phyloP scores from a whole-genome alignment of 352 stramenopile species.

The Globisporangium canariense region DNA sequence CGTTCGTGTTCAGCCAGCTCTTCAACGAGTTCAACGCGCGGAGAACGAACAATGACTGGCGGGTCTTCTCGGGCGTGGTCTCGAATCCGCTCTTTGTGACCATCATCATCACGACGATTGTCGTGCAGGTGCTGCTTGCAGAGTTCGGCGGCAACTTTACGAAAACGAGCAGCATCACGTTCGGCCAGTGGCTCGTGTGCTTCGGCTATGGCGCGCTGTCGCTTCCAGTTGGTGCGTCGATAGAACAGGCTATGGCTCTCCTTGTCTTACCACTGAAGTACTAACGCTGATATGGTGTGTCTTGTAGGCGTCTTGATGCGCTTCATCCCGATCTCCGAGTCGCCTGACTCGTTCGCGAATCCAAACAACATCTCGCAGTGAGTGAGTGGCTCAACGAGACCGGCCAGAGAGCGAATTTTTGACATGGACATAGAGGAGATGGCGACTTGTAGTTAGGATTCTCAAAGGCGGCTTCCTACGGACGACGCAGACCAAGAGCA shows the following conservation, averaged over 20 bases:
- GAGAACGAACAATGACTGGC: slow-evolving; percentile 94
- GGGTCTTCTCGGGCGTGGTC: slow-evolving; percentile 91
- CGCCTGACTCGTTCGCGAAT: slow-evolving; percentile 62
- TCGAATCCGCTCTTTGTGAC: slow-evolving; percentile 92
- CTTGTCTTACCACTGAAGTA: background rate
- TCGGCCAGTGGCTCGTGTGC: slow-evolving; percentile 60
- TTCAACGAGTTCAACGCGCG: slow-evolving; percentile 89
- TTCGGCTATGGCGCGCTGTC: slow-evolving; percentile 59
- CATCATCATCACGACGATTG: slow-evolving; percentile 90
- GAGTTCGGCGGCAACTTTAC: slow-evolving; percentile 92
- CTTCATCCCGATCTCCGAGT: slow-evolving; percentile 68
- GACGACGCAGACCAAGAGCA: background rate
- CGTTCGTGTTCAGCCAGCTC: slow-evolving; percentile 96
- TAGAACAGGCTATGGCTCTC: background rate
- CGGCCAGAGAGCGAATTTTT: slow-evolving; percentile 13
- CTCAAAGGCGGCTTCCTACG: background rate
- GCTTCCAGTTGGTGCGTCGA: slow-evolving; percentile 58
- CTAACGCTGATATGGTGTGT: background rate
- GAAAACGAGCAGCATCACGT: slow-evolving; percentile 67
- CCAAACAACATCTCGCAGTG: slow-evolving; percentile 63
- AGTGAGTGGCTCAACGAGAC: slow-evolving; percentile 3
- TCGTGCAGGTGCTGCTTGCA: slow-evolving; percentile 95
- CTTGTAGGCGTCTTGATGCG: slow-evolving; percentile 63
- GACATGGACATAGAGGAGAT: slow-evolving; percentile 10
- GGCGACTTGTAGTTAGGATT: background rate